These are phyloP conservation scores for Caryopteris hybrid DNA, from an alignment of 305 asterid species.

Conservation along the genomic window DNA sequence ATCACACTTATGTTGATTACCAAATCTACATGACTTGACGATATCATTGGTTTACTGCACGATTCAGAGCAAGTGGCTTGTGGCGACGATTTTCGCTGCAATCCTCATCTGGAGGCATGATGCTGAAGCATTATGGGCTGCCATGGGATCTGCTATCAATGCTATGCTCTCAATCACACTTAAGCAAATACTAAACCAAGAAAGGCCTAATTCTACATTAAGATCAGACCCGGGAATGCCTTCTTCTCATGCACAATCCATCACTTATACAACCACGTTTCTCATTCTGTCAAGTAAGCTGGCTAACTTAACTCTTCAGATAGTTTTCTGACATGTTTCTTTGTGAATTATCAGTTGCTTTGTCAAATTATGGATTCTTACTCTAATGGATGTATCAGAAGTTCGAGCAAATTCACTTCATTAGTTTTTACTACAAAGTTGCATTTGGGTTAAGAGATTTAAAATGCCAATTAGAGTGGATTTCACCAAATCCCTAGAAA, in stretches of 20 bases:
- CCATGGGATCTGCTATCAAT: conserved; percentile 54
- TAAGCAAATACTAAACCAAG: conserved; percentile 63
- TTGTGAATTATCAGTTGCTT: not conserved
- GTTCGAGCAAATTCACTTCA: not conserved
- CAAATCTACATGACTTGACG: not conserved
- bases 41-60: not conserved
- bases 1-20: not conserved
- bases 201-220: conserved; percentile 60
- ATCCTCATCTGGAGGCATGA: conserved; percentile 69
- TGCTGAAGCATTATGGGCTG: conserved; percentile 61
- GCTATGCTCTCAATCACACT: conserved; percentile 35
- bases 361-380: conserved; percentile 1
- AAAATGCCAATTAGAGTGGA: not conserved
- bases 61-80: conserved; percentile 77
- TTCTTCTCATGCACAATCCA: conserved; percentile 82
- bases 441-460: not conserved
- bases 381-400: not conserved
- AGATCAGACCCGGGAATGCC: conserved; percentile 96
- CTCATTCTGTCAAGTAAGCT: conserved; percentile 46
- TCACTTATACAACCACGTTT: conserved; percentile 41
- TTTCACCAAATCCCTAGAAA: too few relatives aligned
- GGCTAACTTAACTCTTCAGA: not conserved
- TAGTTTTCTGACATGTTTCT: not conserved
- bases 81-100: conserved; percentile 32
- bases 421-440: not conserved